Evolutionary conservation across 1,284 basidiomycete species (phyloP).

Genomic region (Paramarasmius palmivorus): DNA sequence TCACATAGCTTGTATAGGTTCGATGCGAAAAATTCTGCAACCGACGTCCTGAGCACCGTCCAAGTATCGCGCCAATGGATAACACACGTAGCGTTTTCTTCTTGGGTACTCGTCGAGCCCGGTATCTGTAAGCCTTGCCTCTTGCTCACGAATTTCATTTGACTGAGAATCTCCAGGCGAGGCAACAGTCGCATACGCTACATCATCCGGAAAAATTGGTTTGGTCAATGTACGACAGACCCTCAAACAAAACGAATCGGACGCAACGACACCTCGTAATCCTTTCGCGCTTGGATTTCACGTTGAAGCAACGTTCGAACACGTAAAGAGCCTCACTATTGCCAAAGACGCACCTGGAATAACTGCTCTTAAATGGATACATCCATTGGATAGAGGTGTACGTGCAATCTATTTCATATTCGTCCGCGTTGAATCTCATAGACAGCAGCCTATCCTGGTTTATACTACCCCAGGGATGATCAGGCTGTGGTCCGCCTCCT

Average conservation of each 20-base stretch:
- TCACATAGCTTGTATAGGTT: slow-evolving; percentile 22
- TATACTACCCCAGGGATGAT: slow-evolving; percentile 57
- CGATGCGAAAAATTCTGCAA: slow-evolving; percentile 23
- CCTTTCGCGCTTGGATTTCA: slow-evolving; percentile 34
- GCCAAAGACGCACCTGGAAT: slow-evolving; percentile 40
- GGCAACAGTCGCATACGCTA: slow-evolving; percentile 56
- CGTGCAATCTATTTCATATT: slow-evolving; percentile 35
- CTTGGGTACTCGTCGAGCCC: slow-evolving; percentile 41
- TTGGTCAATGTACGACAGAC: slow-evolving; percentile 55
- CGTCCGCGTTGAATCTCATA: slow-evolving; percentile 29
- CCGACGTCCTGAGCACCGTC: slow-evolving; percentile 31
- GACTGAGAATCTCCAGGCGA: slow-evolving; percentile 37
- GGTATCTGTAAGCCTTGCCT: slow-evolving; percentile 36
- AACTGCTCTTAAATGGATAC: slow-evolving; percentile 58
- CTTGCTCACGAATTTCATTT: not conserved
- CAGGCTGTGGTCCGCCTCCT: slow-evolving; percentile 20
- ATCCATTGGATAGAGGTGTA: slow-evolving; percentile 40
- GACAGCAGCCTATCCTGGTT: slow-evolving; percentile 55
- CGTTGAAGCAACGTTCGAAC: slow-evolving; percentile 34
- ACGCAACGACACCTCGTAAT: slow-evolving; percentile 16
- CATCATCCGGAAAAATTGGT: slow-evolving; percentile 58
- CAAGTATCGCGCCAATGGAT: slow-evolving; percentile 51
- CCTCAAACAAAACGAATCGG: slow-evolving; percentile 26
- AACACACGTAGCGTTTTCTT: slow-evolving; percentile 55
- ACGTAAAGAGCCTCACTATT: slow-evolving; percentile 26